These are phyloP conservation scores for Hirschfeldia incana DNA, from an alignment of 345 rosid genomes.

Conservation along the genomic window DNA sequence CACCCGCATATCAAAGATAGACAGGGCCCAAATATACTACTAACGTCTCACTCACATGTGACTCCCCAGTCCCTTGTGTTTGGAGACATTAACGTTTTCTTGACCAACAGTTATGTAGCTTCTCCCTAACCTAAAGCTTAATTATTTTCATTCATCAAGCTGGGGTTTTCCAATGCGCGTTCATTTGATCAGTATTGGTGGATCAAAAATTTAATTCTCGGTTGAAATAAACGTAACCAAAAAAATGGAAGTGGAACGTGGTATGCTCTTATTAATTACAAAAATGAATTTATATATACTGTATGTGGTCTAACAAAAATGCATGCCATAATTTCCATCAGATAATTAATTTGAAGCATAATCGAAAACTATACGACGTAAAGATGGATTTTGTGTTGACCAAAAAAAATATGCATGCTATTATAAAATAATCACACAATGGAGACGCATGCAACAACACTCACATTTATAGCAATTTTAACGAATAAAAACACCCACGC, in stretches of 20 bases:
- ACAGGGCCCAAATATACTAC: not conserved
- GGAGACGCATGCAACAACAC: not conserved
- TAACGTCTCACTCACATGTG: constrained; percentile 22
- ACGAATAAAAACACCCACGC: not conserved
- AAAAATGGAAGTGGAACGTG: not conserved
- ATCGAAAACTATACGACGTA: not conserved
- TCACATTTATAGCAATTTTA: not conserved
- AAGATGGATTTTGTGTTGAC: not conserved
- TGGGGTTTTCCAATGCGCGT: not conserved
- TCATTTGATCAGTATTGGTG: too few species aligned
- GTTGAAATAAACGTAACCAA: not conserved
- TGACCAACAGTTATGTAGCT: not conserved
- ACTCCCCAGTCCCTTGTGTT: constrained; percentile 18
- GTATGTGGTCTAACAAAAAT: not conserved
- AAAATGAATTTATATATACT: not conserved
- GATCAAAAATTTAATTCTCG: not conserved
- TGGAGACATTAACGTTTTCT: not conserved
- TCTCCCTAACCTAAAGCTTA: not conserved
- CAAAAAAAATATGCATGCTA: not conserved
- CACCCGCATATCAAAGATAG: not conserved
- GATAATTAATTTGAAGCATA: not conserved
- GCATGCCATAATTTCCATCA: not conserved
- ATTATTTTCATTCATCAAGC: not conserved
- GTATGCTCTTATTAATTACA: not conserved
- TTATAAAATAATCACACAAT: not conserved